Evolutionary conservation across 2,329 filamentous ascomycete genomes (phyloP).

Genomic region (Verticillium klebahnii): DNA sequence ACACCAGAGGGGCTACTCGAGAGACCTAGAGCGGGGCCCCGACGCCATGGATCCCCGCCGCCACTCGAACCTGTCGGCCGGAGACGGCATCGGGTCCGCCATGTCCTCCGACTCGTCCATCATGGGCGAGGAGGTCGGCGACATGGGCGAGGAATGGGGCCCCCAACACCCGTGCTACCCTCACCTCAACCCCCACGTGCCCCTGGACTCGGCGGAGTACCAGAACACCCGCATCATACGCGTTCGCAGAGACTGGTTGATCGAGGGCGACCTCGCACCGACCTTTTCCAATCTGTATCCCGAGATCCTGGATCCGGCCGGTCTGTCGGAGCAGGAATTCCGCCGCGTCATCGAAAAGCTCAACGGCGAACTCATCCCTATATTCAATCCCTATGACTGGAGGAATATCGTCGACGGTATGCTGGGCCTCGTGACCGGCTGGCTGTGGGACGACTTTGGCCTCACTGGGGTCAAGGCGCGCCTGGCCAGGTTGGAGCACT

Average conservation of each 20-base stretch:
- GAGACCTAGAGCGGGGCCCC: constrained; percentile 51
- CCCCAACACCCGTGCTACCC: constrained; percentile 92
- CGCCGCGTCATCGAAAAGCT: constrained; percentile 75
- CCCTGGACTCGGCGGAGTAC: constrained; percentile 69
- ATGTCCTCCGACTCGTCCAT: constrained; percentile 57
- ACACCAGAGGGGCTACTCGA: constrained; percentile 33
- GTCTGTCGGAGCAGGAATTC: constrained; percentile 82
- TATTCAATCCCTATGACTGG: constrained; percentile 73
- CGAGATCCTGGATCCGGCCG: constrained; percentile 83
- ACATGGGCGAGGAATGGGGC: constrained; percentile 80
- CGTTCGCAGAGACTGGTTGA: constrained; percentile 85
- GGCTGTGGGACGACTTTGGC: constrained; percentile 91
- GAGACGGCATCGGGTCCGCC: constrained; percentile 49
- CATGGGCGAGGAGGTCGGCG: constrained; percentile 59
- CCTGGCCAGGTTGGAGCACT: constrained; percentile 66
- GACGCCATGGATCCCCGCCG: constrained; percentile 36
- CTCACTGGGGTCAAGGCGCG: constrained; percentile 70
- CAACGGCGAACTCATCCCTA: constrained; percentile 70
- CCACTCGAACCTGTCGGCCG: constrained; percentile 42
- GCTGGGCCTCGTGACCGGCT: constrained; percentile 79
- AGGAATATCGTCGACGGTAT: constrained; percentile 77
- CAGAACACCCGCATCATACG: constrained; percentile 82
- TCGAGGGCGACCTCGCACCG: constrained; percentile 83
- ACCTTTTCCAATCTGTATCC: constrained; percentile 95
- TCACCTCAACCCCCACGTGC: constrained; percentile 88